These are phyloP conservation scores for Aspergillus latus DNA, from an alignment of 2,329 filamentous ascomycete genomes.

Conservation along the genomic window DNA sequence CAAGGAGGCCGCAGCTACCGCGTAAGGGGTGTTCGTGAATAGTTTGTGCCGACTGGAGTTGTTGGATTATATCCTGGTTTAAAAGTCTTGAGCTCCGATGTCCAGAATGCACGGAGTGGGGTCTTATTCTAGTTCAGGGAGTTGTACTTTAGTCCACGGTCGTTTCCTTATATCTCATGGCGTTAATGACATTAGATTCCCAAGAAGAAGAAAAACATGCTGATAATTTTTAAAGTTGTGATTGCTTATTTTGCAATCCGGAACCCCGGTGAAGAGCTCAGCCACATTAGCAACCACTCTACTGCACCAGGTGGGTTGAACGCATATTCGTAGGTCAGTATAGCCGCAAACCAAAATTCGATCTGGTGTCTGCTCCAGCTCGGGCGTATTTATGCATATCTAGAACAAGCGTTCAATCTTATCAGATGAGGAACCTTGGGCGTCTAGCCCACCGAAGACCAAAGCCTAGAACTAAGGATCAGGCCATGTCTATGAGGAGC, in stretches of 20 bases:
- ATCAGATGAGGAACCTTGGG: slow-evolving; percentile 6
- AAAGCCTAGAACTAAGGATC: too few species aligned
- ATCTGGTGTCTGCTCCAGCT: neutral
- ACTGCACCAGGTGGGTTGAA: neutral
- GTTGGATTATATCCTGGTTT: slow-evolving; percentile 11
- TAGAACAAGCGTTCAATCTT: slow-evolving; percentile 7
- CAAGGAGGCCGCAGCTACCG: neutral
- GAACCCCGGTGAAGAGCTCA: too few species aligned
- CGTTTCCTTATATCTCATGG: slow-evolving; percentile 11
- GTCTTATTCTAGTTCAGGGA: slow-evolving; percentile 4
- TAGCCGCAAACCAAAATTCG: neutral
- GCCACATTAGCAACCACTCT: too few species aligned
- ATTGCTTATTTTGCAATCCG: neutral
- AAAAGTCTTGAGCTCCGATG: slow-evolving; percentile 11
- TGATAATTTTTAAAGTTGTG: neutral
- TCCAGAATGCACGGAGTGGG: slow-evolving; percentile 7
- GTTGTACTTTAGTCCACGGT: slow-evolving; percentile 14
- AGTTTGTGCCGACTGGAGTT: slow-evolving; percentile 7
- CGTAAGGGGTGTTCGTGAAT: neutral
- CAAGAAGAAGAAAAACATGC: slow-evolving; percentile 3
- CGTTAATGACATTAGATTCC: slow-evolving; percentile 16
- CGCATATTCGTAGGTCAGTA: neutral
- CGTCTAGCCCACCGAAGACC: neutral
- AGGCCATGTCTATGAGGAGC: too few species aligned
- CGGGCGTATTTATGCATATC: slow-evolving; percentile 4